A percentile compares a stretch with the other conserved stretches of the same genome.
These are phyloP conservation scores for Russula sp. DNA, from an alignment of 768 basidiomycete species.

Conservation along the genomic window DNA sequence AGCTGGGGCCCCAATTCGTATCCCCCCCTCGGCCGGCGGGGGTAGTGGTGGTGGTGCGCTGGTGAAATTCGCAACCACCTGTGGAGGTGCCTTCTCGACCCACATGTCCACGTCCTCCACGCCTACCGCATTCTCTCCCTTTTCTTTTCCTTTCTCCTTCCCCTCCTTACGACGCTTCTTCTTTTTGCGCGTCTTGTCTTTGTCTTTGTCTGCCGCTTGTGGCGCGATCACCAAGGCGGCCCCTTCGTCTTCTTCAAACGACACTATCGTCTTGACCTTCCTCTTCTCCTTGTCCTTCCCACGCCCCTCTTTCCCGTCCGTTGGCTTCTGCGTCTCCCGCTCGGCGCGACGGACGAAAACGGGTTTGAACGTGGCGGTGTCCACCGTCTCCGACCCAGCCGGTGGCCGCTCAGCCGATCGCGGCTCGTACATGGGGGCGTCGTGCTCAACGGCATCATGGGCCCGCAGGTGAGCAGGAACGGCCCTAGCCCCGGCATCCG, in stretches of 20 bases:
- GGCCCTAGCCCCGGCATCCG: neutral
- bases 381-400: conserved; percentile 29
- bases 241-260: conserved; percentile 67
- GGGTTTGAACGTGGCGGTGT: conserved; percentile 77
- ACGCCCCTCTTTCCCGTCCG: conserved; percentile 21
- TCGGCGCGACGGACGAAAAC: conserved; percentile 68
- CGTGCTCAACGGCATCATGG: neutral
- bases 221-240: conserved; percentile 27
- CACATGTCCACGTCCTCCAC: conserved; percentile 45
- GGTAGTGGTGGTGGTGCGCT: neutral
- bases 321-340: conserved; percentile 32
- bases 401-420: conserved; percentile 1
- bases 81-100: conserved; percentile 57
- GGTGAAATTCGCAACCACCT: conserved; percentile 36
- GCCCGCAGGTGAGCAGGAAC: conserved; percentile 14
- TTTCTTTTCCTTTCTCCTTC: conserved; percentile 15
- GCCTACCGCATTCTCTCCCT: conserved; percentile 29
- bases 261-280: conserved; percentile 51
- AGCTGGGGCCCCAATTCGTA: neutral
- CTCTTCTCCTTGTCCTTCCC: conserved; percentile 39
- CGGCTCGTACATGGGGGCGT: conserved; percentile 14
- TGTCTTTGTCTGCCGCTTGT: conserved; percentile 23
- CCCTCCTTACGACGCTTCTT: conserved; percentile 37
- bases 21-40: neutral
- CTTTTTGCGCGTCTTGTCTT: conserved; percentile 32